These are phyloP conservation scores for Furcasterigmium furcatum DNA, from an alignment of 2,329 filamentous ascomycete species.

Conservation along the genomic window DNA sequence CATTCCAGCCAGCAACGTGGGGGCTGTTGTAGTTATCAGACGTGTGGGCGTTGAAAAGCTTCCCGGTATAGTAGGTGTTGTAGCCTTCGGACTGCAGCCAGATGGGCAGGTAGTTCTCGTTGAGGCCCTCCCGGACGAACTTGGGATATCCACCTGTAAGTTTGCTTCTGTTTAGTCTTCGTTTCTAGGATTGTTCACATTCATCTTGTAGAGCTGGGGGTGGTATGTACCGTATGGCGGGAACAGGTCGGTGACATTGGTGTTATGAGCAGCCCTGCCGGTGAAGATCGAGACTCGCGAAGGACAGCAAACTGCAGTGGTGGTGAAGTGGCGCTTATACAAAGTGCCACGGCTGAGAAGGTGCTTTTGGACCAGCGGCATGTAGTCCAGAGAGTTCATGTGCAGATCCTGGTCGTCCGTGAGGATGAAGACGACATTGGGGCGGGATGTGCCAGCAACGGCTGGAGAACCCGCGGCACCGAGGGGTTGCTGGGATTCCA, in stretches of 20 bases:
- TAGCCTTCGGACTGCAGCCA: slow-evolving; percentile 70
- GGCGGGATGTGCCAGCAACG: too few relatives aligned
- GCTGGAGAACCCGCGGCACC: too few relatives aligned
- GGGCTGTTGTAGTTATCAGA: slow-evolving; percentile 59
- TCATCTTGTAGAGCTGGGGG: too few relatives aligned
- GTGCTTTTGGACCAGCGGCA: slow-evolving; percentile 54
- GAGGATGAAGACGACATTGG: slow-evolving; percentile 65
- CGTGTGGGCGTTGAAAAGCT: slow-evolving; percentile 65
- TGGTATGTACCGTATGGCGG: not conserved
- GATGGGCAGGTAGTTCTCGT: slow-evolving; percentile 64
- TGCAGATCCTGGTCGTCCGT: slow-evolving; percentile 67
- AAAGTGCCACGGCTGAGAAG: slow-evolving; percentile 55
- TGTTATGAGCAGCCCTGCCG: slow-evolving; percentile 65
- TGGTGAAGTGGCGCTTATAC: slow-evolving; percentile 63
- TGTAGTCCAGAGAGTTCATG: slow-evolving; percentile 58
- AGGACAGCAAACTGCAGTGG: slow-evolving; percentile 65
- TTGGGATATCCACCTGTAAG: slow-evolving; percentile 52
- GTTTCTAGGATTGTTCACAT: not conserved
- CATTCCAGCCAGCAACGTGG: slow-evolving; percentile 55
- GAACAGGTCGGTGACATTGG: slow-evolving; percentile 57
- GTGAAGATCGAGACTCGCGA: slow-evolving; percentile 64
- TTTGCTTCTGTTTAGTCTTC: too few relatives aligned
- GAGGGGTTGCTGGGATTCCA: too few relatives aligned
- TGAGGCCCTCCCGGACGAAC: slow-evolving; percentile 61
- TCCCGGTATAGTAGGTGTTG: slow-evolving; percentile 71